phyloP scores from a whole-genome alignment of 148 eudicot species.

The Rhododendron henanense region DNA sequence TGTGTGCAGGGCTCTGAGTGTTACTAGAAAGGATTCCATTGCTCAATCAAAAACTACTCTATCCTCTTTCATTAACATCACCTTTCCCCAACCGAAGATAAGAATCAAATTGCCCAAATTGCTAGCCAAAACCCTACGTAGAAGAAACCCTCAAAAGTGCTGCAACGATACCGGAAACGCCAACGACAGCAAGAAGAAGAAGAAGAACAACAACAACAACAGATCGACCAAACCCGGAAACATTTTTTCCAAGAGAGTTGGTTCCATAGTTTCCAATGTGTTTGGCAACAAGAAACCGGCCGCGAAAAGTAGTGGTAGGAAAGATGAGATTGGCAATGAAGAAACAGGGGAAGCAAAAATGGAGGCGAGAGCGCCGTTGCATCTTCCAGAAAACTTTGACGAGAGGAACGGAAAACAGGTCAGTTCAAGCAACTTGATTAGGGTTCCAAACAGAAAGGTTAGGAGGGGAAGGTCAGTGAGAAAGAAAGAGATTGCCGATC shows the following conservation, averaged over 20 bases:
- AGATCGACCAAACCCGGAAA: not conserved
- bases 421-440: conserved; percentile 3
- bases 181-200: not conserved
- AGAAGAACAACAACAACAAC: not conserved
- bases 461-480: not conserved
- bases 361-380: not conserved
- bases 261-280: conserved; percentile 14
- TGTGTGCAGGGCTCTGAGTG: not conserved
- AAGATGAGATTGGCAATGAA: not conserved
- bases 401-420: not conserved
- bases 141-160: conserved; percentile 18
- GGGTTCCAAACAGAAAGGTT: not conserved
- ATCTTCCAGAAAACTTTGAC: not conserved
- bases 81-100: not conserved
- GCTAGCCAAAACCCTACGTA: conserved; percentile 26
- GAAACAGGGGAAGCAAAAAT: not conserved
- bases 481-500: not conserved
- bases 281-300: conserved; percentile 8
- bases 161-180: not conserved
- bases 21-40: not conserved
- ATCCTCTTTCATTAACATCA: not conserved
- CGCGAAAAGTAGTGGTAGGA: not conserved
- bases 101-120: conserved; percentile 27
- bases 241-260: conserved; percentile 9
- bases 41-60: not conserved